Conservation (phyloP, 306 rosid species). For the Fragaria vesca region DNA sequence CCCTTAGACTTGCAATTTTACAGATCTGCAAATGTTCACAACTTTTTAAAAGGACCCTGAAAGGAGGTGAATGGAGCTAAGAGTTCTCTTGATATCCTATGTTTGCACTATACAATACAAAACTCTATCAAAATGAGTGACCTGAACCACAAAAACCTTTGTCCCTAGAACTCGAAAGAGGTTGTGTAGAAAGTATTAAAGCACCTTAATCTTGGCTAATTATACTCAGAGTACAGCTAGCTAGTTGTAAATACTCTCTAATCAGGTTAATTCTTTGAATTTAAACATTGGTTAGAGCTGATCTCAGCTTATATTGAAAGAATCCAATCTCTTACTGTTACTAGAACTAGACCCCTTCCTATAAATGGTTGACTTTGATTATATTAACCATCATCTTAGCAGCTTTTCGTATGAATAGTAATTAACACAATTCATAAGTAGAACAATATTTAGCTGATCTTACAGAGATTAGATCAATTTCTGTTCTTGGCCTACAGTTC, state of each 20-base stretch:
- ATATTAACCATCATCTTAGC: not conserved
- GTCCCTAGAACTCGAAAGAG: not conserved
- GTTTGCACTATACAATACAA: not conserved
- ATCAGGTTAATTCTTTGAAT: not conserved
- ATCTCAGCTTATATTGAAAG: not conserved
- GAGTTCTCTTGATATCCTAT: not conserved
- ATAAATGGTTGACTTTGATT: not conserved
- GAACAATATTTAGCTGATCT: conserved; percentile 9
- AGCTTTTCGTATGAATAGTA: not conserved
- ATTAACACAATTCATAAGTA: not conserved
- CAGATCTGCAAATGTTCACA: not conserved
- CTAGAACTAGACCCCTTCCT: not conserved
- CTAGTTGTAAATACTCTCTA: not conserved
- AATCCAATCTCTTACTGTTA: not conserved
- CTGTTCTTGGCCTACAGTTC: not conserved
- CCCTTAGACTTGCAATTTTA: not conserved
- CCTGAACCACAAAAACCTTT: not conserved
- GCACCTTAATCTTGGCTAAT: not conserved
- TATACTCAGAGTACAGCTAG: not conserved
- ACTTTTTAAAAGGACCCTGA: not conserved
- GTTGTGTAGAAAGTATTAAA: not conserved
- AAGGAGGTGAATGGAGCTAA: not conserved
- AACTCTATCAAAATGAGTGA: not conserved
- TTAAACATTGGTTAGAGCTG: not conserved
- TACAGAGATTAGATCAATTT: conserved; percentile 14